A percentile compares a stretch with the other conserved stretches of the same genome.
Evolutionary conservation across 352 stramenopile genomes (phyloP).

Genomic region (Phytophthora sansomeana): DNA sequence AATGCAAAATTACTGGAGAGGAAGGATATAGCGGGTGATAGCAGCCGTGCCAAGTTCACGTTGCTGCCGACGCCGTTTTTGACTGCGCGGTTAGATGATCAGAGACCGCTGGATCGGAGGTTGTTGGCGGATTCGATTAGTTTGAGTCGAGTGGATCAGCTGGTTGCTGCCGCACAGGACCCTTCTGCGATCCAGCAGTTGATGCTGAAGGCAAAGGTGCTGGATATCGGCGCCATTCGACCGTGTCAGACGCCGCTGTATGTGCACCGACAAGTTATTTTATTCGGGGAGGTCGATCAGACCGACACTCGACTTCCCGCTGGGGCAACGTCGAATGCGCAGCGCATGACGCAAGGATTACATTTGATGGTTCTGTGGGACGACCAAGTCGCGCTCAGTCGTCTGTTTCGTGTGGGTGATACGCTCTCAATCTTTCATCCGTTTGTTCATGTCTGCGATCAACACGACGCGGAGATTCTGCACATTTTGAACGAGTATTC

Average conservation of each 20-base stretch:
- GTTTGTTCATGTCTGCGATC: constrained; percentile 62
- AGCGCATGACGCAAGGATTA: constrained; percentile 36
- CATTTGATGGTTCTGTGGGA: constrained; percentile 76
- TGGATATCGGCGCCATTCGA: constrained; percentile 75
- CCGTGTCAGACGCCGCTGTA: constrained; percentile 63
- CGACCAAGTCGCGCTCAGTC: constrained; percentile 72
- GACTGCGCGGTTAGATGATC: constrained; percentile 38
- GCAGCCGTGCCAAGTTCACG: constrained; percentile 27
- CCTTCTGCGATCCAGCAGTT: constrained; percentile 45
- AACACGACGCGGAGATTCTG: constrained; percentile 55
- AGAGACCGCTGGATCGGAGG: constrained; percentile 30
- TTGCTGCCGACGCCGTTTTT: constrained; percentile 55
- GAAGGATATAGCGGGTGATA: constrained; percentile 28
- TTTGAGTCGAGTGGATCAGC: constrained; percentile 37
- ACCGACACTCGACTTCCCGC: neutral
- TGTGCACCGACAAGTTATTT: constrained; percentile 68
- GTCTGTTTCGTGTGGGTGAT: constrained; percentile 63
- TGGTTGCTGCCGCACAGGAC: constrained; percentile 27
- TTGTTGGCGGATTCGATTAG: constrained; percentile 33
- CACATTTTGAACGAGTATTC: constrained; percentile 70
- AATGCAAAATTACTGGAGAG: constrained; percentile 70
- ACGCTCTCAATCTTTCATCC: constrained; percentile 67
- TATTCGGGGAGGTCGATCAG: constrained; percentile 50
- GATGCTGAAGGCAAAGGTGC: constrained; percentile 52
- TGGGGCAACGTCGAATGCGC: constrained; percentile 15